A percentile compares a stretch with the other conserved stretches of the same genome.
Evolutionary conservation across 129 eudicot species (phyloP).

Genomic region (Tagetes patula): DNA sequence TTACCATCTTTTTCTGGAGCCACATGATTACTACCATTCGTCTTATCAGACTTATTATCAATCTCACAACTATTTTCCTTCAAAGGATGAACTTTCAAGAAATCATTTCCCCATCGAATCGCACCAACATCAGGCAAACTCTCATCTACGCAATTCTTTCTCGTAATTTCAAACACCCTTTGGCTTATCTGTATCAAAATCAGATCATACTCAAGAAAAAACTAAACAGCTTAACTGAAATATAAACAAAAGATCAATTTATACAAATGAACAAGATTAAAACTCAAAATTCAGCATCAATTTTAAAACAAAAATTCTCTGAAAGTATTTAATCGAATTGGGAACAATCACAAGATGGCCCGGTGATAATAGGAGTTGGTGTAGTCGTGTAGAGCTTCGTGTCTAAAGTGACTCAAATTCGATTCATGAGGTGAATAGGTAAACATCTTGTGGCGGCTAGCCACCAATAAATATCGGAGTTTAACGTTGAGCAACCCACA

Average conservation of each 20-base stretch:
- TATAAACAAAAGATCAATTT: not conserved
- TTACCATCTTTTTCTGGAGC: constrained; percentile 33
- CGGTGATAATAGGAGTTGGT: too few relatives aligned
- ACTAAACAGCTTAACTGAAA: not conserved
- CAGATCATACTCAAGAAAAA: not conserved
- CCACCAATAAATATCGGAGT: too few relatives aligned
- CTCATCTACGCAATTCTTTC: constrained; percentile 45
- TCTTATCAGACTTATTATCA: not conserved
- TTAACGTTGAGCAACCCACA: too few relatives aligned
- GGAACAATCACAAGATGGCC: too few relatives aligned
- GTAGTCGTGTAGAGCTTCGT: too few relatives aligned
- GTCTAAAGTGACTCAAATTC: too few relatives aligned
- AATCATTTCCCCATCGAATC: constrained; percentile 36
- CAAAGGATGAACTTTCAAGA: constrained; percentile 26
- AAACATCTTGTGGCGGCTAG: too few relatives aligned
- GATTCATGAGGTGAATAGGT: too few relatives aligned
- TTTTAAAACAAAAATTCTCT: too few relatives aligned
- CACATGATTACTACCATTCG: not conserved
- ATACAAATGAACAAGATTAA: not conserved
- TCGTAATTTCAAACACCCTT: constrained; percentile 73
- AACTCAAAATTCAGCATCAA: not conserved
- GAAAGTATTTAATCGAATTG: too few relatives aligned
- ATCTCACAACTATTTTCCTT: not conserved
- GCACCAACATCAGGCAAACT: constrained; percentile 39
- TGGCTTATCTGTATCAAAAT: constrained; percentile 64